Conservation (phyloP, 495 filamentous ascomycete genomes). For the Neurospora sublineolata region DNA sequence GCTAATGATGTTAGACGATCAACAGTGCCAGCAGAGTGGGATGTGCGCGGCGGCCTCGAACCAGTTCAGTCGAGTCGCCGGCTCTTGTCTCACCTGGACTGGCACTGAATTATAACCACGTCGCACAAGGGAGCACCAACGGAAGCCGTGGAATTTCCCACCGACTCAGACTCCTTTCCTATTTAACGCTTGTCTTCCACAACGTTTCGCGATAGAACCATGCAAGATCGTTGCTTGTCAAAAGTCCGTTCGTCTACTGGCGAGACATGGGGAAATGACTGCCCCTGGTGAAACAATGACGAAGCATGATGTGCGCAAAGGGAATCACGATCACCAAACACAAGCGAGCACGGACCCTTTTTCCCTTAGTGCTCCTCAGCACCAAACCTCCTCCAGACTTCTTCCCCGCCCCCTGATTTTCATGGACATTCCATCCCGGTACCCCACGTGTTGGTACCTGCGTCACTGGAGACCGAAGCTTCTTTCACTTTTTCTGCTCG, state of each 20-base stretch:
- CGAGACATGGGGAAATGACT: not conserved
- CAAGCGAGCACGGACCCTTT: not conserved
- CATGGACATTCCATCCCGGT: not conserved
- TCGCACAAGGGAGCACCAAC: not conserved
- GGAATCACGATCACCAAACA: not conserved
- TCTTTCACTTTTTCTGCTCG: not conserved
- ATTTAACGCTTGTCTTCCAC: not conserved
- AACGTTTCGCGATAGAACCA: not conserved
- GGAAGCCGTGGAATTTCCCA: not conserved
- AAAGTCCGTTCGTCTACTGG: not conserved
- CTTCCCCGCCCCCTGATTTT: not conserved
- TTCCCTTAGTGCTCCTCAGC: not conserved
- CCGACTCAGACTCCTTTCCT: not conserved
- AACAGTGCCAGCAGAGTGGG: not conserved
- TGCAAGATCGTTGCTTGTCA: not conserved
- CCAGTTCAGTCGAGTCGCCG: not conserved
- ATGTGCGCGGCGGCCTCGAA: not conserved
- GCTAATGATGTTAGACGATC: not conserved
- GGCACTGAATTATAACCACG: not conserved
- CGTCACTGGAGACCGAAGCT: not conserved
- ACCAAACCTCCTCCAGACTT: not conserved
- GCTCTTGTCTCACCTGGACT: not conserved
- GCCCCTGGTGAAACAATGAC: not conserved
- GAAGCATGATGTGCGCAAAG: not conserved
- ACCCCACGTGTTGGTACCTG: not conserved